Percentiles rank a stretch among this genome's conserved stretches.
phyloP scores from a whole-genome alignment of 1,139 yeast species.

The Yamadazyma membranifaciens region DNA sequence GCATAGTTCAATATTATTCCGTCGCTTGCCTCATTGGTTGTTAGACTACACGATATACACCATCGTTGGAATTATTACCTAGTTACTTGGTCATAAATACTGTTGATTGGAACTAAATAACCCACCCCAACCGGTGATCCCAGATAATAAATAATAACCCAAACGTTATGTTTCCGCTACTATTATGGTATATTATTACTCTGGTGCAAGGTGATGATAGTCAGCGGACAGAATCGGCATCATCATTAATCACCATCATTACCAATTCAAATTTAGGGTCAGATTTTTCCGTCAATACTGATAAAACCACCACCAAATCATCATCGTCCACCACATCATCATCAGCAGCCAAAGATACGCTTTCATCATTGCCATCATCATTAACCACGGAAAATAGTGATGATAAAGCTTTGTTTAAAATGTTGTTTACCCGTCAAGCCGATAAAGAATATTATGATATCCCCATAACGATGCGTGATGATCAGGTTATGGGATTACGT shows the following conservation, averaged over 20 bases:
- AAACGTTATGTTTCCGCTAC: neutral
- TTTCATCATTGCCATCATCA: slow-evolving; percentile 8
- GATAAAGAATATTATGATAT: slow-evolving; percentile 18
- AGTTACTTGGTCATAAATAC: too few species aligned
- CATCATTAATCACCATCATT: slow-evolving; percentile 7
- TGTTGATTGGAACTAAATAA: too few species aligned
- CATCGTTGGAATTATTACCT: too few species aligned
- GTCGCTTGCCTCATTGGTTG: too few species aligned
- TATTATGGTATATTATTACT: neutral
- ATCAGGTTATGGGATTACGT: slow-evolving; percentile 21
- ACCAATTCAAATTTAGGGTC: slow-evolving; percentile 15
- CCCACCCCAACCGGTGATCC: too few species aligned
- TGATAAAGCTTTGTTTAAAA: slow-evolving; percentile 19
- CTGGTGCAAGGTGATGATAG: neutral
- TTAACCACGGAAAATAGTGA: slow-evolving; percentile 17
- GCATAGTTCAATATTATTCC: too few species aligned
- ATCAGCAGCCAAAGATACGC: slow-evolving; percentile 1
- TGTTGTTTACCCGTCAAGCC: slow-evolving; percentile 19
- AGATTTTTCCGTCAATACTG: slow-evolving; percentile 15
- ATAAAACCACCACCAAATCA: slow-evolving; percentile 6
- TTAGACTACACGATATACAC: too few species aligned
- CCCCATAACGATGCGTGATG: slow-evolving; percentile 11
- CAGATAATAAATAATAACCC: too few species aligned
- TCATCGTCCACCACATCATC: slow-evolving; percentile 6
- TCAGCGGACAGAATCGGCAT: too few species aligned